Evolutionary conservation across 257 asterid genomes (phyloP).

Genomic region (Eustoma russellianum): DNA sequence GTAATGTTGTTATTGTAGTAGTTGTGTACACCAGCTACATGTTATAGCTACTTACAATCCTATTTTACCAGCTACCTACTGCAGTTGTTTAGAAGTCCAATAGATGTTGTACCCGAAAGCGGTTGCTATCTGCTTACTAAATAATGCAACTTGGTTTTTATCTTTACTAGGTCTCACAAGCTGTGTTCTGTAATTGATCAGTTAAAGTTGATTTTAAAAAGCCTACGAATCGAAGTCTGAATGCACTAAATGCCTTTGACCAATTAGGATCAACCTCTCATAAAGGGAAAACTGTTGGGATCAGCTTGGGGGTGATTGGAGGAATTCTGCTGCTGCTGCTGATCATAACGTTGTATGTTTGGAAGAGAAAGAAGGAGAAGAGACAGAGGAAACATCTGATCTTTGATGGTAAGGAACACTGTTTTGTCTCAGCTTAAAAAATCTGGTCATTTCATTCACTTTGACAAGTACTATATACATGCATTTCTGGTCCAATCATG

Average conservation of each 20-base stretch:
- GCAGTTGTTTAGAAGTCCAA: no score
- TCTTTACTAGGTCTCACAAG: not conserved
- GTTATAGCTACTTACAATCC: no score
- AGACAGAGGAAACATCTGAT: not conserved
- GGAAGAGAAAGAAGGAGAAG: constrained; percentile 3
- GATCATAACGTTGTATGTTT: not conserved
- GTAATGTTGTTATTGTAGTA: no score
- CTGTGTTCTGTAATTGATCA: not conserved
- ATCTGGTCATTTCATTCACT: not conserved
- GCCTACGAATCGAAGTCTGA: not conserved
- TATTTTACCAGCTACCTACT: no score
- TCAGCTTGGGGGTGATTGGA: constrained; percentile 1
- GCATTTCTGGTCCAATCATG: not conserved
- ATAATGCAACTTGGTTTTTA: no score
- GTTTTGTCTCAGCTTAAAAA: not conserved
- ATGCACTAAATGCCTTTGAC: not conserved
- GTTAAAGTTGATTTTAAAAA: not conserved
- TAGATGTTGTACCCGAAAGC: no score
- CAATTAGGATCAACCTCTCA: constrained; percentile 2
- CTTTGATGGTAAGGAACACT: not conserved
- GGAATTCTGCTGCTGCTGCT: constrained; percentile 2
- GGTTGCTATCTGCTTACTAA: no score
- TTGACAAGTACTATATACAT: not conserved
- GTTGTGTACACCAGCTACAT: no score
- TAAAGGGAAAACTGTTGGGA: not conserved